Conservation (phyloP, 345 rosid genomes). For the Populus simonii region DNA sequence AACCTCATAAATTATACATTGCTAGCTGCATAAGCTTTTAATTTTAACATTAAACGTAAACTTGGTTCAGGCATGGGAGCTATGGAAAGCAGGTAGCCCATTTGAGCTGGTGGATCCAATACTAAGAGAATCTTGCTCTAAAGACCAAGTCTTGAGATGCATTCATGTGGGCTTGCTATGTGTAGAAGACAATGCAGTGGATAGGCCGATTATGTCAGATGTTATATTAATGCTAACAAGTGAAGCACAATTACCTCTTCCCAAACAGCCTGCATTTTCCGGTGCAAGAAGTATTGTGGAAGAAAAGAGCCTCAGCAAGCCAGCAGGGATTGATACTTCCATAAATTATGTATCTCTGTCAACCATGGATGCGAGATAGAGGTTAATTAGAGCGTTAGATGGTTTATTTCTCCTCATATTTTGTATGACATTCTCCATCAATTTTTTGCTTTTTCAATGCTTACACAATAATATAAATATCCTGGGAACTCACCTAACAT, state of each 20-base stretch:
- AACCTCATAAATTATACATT: too few species aligned
- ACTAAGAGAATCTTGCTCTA: neutral
- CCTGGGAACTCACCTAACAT: too few species aligned
- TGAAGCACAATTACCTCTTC: neutral
- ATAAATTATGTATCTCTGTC: too few species aligned
- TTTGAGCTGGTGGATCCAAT: constrained; percentile 6
- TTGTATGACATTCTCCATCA: too few species aligned
- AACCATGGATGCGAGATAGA: too few species aligned
- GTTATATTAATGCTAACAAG: neutral
- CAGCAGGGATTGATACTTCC: too few species aligned
- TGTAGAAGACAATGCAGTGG: neutral
- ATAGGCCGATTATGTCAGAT: constrained; percentile 9
- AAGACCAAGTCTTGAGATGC: constrained; percentile 4
- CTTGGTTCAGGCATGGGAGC: constrained; percentile 15
- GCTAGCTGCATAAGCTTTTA: neutral
- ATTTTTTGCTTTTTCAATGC: too few species aligned
- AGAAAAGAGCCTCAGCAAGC: too few species aligned
- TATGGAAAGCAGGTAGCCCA: constrained; percentile 7
- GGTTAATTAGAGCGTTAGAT: too few species aligned
- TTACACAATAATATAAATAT: too few species aligned
- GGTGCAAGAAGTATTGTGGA: too few species aligned
- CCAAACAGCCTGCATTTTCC: constrained; percentile 5
- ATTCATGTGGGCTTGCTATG: neutral
- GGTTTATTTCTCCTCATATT: too few species aligned
- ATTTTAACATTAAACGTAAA: neutral